Evolutionary conservation across 73 alveolate species (phyloP).

Genomic region (Symbiodinium pilosum): DNA sequence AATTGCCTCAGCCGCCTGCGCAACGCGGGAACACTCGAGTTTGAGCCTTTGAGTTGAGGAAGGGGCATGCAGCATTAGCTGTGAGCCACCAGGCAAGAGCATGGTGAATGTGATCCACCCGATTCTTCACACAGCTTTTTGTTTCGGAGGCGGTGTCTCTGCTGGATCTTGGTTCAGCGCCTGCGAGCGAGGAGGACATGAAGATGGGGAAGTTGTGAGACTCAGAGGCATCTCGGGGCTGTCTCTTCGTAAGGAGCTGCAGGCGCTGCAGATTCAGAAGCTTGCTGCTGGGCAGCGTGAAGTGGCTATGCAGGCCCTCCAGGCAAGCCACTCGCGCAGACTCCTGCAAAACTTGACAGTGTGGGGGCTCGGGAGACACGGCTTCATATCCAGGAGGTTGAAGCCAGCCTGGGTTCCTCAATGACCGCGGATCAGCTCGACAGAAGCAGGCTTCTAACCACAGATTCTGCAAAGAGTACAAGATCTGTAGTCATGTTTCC

Average conservation of each 20-base stretch:
- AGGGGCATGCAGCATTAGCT: background rate
- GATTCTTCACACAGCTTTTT: no score
- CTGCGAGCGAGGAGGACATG: background rate
- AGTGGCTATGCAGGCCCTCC: constrained; percentile 43
- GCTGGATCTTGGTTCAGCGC: background rate
- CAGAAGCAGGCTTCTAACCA: background rate
- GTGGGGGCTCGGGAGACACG: no score
- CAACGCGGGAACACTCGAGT: background rate
- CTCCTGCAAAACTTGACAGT: no score
- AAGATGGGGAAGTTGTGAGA: background rate
- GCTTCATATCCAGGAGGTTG: constrained; percentile 1
- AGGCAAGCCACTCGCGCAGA: no score
- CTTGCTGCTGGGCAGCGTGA: constrained; percentile 57
- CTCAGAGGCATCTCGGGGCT: background rate
- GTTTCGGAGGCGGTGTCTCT: background rate
- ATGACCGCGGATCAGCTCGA: constrained; percentile 32
- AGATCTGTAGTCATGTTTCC: no score
- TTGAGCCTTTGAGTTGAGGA: background rate
- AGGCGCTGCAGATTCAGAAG: constrained; percentile 24
- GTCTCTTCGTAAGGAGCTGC: background rate
- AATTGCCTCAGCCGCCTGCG: background rate
- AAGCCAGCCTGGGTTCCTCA: background rate
- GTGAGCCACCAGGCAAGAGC: background rate
- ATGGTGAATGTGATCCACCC: no score
- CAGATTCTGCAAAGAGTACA: background rate